phyloP scores from a whole-genome alignment of 345 rosid genomes.

The Tarenaya hassleriana region DNA sequence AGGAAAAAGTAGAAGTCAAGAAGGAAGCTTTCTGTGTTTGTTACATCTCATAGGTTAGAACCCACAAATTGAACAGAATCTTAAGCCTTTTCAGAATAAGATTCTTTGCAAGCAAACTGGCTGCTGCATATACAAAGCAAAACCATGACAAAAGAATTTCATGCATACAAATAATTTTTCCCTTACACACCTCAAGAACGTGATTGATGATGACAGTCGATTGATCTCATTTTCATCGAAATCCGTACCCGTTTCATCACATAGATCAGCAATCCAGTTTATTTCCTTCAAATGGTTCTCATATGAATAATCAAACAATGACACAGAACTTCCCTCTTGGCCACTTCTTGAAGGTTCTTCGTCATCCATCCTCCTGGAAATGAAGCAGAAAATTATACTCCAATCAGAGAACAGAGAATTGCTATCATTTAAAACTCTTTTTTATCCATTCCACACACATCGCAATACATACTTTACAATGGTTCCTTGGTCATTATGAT shows the following conservation, averaged over 20 bases:
- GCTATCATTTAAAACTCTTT: no score
- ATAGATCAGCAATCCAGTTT: constrained; percentile 44
- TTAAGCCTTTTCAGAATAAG: neutral
- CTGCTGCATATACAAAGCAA: neutral
- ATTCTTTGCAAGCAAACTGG: neutral
- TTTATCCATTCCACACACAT: no score
- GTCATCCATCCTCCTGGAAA: no score
- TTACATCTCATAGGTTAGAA: neutral
- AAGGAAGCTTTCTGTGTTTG: neutral
- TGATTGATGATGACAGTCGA: constrained; percentile 47
- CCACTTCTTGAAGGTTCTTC: constrained; percentile 16
- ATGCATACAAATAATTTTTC: neutral
- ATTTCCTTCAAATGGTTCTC: constrained; percentile 60
- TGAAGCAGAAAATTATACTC: no score
- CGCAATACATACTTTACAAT: no score
- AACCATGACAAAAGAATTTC: neutral
- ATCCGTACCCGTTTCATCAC: constrained; percentile 40
- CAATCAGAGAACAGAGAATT: no score
- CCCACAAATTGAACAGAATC: neutral
- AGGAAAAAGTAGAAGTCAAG: neutral
- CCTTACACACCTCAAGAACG: constrained; percentile 55
- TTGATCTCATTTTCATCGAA: constrained; percentile 28
- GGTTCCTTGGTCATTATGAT: no score
- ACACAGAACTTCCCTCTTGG: constrained; percentile 37
- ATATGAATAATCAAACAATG: constrained; percentile 51